These are phyloP conservation scores for Thelonectria discophora DNA, from an alignment of 2,329 filamentous ascomycete genomes.

Conservation along the genomic window DNA sequence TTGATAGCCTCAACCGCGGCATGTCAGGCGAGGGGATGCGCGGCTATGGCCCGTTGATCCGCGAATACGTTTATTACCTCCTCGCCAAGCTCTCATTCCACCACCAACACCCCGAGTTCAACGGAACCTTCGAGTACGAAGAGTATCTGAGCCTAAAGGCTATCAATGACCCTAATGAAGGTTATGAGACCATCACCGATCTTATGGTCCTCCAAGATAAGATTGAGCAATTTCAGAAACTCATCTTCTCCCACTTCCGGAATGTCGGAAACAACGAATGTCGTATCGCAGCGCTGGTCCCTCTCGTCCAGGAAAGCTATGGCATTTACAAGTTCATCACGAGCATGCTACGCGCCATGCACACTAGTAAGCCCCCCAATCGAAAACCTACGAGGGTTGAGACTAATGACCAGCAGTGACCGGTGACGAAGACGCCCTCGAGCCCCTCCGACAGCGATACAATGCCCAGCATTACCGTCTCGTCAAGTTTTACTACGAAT, in stretches of 20 bases:
- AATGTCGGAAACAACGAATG: constrained; percentile 94
- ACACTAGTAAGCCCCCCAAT: constrained; percentile 73
- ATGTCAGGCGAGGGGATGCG: constrained; percentile 84
- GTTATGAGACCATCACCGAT: constrained; percentile 95
- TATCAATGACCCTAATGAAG: constrained; percentile 98
- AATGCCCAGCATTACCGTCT: constrained; percentile 96
- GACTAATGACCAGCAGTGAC: constrained; percentile 65
- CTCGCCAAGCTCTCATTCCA: constrained; percentile 97
- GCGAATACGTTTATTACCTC: constrained; percentile 96
- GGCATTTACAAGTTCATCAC: constrained; percentile 99
- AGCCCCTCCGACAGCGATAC: constrained; percentile 87
- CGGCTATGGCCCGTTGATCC: constrained; percentile 90
- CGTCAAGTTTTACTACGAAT: constrained; percentile 99
- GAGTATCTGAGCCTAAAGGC: constrained; percentile 98
- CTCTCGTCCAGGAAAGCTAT: constrained; percentile 96
- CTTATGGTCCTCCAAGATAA: constrained; percentile 97
- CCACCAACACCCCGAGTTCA: constrained; percentile 96
- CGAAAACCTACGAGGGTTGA: not conserved
- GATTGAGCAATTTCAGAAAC: constrained; percentile 97
- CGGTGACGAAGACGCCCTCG: constrained; percentile 90
- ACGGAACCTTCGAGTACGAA: constrained; percentile 98
- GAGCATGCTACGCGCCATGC: constrained; percentile 98
- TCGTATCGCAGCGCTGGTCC: constrained; percentile 91
- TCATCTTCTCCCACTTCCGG: constrained; percentile 97
- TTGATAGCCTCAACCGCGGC: constrained; percentile 89